phyloP scores from a whole-genome alignment of 1,284 basidiomycete species.

The Entoloma clypeatum region DNA sequence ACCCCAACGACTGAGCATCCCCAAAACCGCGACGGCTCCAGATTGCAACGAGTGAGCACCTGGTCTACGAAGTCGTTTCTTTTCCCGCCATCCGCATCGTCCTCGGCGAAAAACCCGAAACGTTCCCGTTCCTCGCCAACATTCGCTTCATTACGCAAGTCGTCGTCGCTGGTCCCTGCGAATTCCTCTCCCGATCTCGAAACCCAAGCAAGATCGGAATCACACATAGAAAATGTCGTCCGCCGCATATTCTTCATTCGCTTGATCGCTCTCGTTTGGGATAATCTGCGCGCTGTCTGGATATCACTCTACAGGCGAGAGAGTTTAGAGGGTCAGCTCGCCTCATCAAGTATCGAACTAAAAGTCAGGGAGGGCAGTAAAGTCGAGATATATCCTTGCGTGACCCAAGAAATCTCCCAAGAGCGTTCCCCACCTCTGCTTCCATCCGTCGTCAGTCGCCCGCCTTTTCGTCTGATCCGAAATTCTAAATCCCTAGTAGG shows the following conservation, averaged over 20 bases:
- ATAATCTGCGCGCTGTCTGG: slow-evolving; percentile 36
- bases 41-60: slow-evolving; percentile 46
- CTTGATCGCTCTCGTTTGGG: slow-evolving; percentile 38
- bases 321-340: slow-evolving; percentile 7
- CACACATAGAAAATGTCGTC: slow-evolving; percentile 31
- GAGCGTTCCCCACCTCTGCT: slow-evolving; percentile 7
- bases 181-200: slow-evolving; percentile 16
- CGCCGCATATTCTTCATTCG: slow-evolving; percentile 40
- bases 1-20: slow-evolving; percentile 39
- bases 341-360: slow-evolving; percentile 5
- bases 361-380: too few relatives aligned
- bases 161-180: slow-evolving; percentile 26
- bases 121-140: slow-evolving; percentile 52
- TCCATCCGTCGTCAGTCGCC: slow-evolving; percentile 14
- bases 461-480: slow-evolving; percentile 8
- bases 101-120: slow-evolving; percentile 33
- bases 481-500: slow-evolving; percentile 8
- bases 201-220: slow-evolving; percentile 25
- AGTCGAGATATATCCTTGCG: too few relatives aligned
- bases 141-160: slow-evolving; percentile 27
- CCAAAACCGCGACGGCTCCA: slow-evolving; percentile 25
- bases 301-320: slow-evolving; percentile 24
- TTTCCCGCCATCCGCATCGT: slow-evolving; percentile 32
- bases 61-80: slow-evolving; percentile 58
- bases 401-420: slow-evolving; percentile 6